A percentile compares a stretch with the other conserved stretches of the same genome.
phyloP scores from a whole-genome alignment of 1,284 basidiomycete genomes.

The Malassezia vespertilionis region DNA sequence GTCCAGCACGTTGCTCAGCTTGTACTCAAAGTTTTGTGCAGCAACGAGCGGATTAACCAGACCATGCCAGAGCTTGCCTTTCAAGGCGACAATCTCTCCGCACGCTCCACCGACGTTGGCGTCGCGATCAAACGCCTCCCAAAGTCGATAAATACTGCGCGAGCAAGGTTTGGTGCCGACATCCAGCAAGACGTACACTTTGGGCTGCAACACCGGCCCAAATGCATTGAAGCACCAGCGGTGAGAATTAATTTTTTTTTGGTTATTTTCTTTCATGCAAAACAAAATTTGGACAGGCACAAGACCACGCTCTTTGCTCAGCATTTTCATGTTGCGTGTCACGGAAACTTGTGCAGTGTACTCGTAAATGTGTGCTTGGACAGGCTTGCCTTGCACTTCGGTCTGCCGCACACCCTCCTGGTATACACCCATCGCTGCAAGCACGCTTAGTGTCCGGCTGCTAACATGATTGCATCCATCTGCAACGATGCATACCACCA shows the following conservation, averaged over 20 bases:
- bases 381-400: slow-evolving; percentile 70
- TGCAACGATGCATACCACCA: slow-evolving; percentile 60
- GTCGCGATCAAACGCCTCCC: slow-evolving; percentile 74
- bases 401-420: slow-evolving; percentile 73
- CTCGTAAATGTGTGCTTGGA: slow-evolving; percentile 89
- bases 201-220: slow-evolving; percentile 56
- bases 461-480: slow-evolving; percentile 87
- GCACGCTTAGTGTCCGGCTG: slow-evolving; percentile 82
- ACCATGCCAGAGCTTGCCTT: slow-evolving; percentile 58
- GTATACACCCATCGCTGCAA: slow-evolving; percentile 53
- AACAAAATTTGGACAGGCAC: slow-evolving; percentile 50
- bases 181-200: slow-evolving; percentile 77
- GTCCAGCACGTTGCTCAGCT: slow-evolving; percentile 45
- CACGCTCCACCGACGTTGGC: slow-evolving; percentile 81
- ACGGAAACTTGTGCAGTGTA: slow-evolving; percentile 84
- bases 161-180: slow-evolving; percentile 77
- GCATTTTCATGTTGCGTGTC: slow-evolving; percentile 78
- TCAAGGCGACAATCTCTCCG: slow-evolving; percentile 52
- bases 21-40: slow-evolving; percentile 92
- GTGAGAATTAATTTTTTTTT: slow-evolving; percentile 69
- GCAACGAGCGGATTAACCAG: slow-evolving; percentile 76
- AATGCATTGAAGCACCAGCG: slow-evolving; percentile 51
- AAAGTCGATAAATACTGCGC: slow-evolving; percentile 75
- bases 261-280: slow-evolving; percentile 45
- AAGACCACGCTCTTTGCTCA: slow-evolving; percentile 75